Percentiles rank a stretch among this genome's conserved stretches.
Evolutionary conservation across 148 eudicot genomes (phyloP).

Genomic region (Rhododendron vialii): DNA sequence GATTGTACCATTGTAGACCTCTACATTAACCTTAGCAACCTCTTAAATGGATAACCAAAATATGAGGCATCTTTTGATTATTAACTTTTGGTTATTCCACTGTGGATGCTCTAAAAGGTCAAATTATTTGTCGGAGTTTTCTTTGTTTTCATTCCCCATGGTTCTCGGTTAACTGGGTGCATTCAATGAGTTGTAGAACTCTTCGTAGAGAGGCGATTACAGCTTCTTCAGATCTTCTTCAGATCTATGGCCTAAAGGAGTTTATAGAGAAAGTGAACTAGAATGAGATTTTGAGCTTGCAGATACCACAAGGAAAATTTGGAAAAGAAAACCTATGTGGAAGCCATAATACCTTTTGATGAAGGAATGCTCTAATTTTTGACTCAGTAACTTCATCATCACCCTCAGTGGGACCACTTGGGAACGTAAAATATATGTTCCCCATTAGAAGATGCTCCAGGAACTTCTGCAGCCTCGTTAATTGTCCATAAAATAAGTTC

Average conservation of each 20-base stretch:
- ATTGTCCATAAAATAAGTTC: slow-evolving; percentile 23
- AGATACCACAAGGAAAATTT: neutral
- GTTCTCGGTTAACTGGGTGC: slow-evolving; percentile 35
- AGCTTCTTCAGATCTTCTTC: too few relatives aligned
- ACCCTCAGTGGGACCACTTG: slow-evolving; percentile 56
- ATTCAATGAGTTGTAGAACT: slow-evolving; percentile 62
- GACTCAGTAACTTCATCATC: slow-evolving; percentile 84
- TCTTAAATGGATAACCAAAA: too few relatives aligned
- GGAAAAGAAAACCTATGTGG: neutral
- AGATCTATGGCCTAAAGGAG: slow-evolving; percentile 60
- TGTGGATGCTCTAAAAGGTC: neutral
- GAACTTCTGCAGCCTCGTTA: slow-evolving; percentile 19
- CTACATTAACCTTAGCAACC: too few relatives aligned
- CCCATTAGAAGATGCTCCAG: slow-evolving; percentile 30
- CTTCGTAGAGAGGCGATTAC: slow-evolving; percentile 58
- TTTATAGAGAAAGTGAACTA: neutral
- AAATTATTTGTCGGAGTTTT: slow-evolving; percentile 28
- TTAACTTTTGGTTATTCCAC: too few relatives aligned
- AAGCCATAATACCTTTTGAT: slow-evolving; percentile 55
- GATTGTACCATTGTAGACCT: too few relatives aligned
- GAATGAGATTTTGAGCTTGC: neutral
- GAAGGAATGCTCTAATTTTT: slow-evolving; percentile 74
- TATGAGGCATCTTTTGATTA: too few relatives aligned
- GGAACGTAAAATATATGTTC: slow-evolving; percentile 45
- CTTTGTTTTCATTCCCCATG: slow-evolving; percentile 35